Evolutionary conservation across 495 filamentous ascomycete species (phyloP).

Genomic region (Penicillium mononematosum): DNA sequence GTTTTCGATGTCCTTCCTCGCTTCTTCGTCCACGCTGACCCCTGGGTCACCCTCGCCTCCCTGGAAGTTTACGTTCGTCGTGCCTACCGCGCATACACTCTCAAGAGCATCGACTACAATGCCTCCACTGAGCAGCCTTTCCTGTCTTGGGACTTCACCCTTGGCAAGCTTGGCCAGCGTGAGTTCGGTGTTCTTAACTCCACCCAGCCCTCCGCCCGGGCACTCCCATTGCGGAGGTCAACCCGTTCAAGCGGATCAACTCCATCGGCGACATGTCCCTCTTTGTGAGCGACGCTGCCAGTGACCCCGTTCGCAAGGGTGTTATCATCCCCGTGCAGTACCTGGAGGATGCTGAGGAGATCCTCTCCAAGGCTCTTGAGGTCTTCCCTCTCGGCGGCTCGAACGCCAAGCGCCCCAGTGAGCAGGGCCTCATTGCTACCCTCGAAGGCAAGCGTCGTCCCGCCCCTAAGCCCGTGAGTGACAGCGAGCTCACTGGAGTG

Average conservation of each 20-base stretch:
- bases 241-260: conserved; percentile 73
- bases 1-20: conserved; percentile 93
- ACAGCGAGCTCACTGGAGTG: conserved; percentile 83
- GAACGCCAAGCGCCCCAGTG: conserved; percentile 39
- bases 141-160: conserved; percentile 91
- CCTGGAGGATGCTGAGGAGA: conserved; percentile 89
- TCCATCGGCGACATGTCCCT: conserved; percentile 98
- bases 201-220: conserved; percentile 79
- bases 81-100: conserved; percentile 90
- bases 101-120: conserved; percentile 87
- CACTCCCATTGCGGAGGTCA: conserved; percentile 66
- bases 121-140: conserved; percentile 73
- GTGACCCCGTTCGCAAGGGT: conserved; percentile 85
- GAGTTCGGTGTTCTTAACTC: conserved; percentile 81
- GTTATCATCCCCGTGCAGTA: conserved; percentile 91
- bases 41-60: conserved; percentile 91
- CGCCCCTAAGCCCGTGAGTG: conserved; percentile 48
- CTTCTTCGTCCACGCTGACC: conserved; percentile 92
- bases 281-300: conserved; percentile 51
- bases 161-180: conserved; percentile 85
- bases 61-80: conserved; percentile 95
- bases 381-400: conserved; percentile 60
- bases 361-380: conserved; percentile 77
- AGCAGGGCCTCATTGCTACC: conserved; percentile 64
- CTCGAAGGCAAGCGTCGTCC: conserved; percentile 71